Evolutionary conservation across 148 eudicot genomes (phyloP), one percentile per base, ranked within the genome.

Genomic region (Pouteria glomerata): DNA sequence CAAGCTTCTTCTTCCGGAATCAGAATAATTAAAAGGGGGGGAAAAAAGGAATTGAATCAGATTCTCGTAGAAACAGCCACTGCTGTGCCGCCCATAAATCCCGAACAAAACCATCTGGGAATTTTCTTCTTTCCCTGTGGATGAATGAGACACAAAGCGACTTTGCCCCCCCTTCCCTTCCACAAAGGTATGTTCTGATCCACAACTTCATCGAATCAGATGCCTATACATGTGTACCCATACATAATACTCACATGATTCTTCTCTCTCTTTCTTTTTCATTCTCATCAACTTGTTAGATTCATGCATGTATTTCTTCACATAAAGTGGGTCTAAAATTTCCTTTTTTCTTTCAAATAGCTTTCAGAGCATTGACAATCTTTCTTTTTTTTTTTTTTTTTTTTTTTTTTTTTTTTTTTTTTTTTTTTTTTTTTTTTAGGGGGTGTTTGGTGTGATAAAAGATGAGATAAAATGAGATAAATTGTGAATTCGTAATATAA

Each of bases 171-270:
- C 62, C 58, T 39, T 52, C 45, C 63, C 62, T 70, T 18, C 26
- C 30, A 52, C 51, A 60, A 66, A 27, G 59, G 66, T 55, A 70
- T 35, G 23, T 75, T 72, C 79, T 34, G 16, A 64, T 76, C 58
- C 86, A 80, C 76, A 71, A 68, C 51, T 71, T 70, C 58, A 64
- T 64, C 63, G 90, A 84, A 86, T 86, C 90, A 80, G 90, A 86
- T 86, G 82, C 89, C 85, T 69, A 56, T 42, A 21, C 53, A 47
- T 13, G 6, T 0, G 13, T 39, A 41, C 48, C 48, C 35, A 42
- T n/a, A n/a, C n/a, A n/a, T n/a, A n/a, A n/a, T n/a, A 8, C 39
- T 63, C 45, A n/a, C n/a, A n/a, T n/a, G n/a, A n/a, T n/a, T 51
- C 70, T 15, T 61, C 64, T 55, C 71, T 52, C 70, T 24, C 21